Evolutionary conservation across 2,329 filamentous ascomycete species (phyloP), one percentile per base, ranked within the genome.

Genomic region (Aspergillus udagawae): DNA sequence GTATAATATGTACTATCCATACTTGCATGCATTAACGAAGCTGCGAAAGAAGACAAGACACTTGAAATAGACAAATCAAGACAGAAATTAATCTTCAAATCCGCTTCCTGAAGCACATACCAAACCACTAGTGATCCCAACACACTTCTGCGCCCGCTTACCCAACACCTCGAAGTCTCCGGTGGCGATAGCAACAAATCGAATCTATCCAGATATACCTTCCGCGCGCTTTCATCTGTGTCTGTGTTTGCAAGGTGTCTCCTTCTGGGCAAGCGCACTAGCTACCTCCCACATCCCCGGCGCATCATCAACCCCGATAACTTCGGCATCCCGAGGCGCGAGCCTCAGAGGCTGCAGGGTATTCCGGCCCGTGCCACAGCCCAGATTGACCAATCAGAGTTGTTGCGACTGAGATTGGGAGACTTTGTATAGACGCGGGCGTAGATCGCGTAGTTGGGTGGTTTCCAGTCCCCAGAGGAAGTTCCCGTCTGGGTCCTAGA

Each of bases 401-500:
- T 42, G 63, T 50, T 17, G 62, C 61, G 44, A 55, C 23, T 58
- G 49, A 32, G 42, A 38, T 10, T 49, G 49, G 12, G 28, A 25
- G 63, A 68, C 65, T 10, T 68, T 65, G 2, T 64, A 56, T 3
- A 85, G 63, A 48, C 67, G 60, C 0, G 82, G 80, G 0, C 88
- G 76, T 0, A 86, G 67, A 1, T 66, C 65, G 14, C 71, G 66
- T 63, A 88, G 78, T 65, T 86, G 81, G 14, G 80, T 61, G 42
- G 83, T 82, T 67, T 89, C 86, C 20, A 88, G 78, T 1, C 80
- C 79, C 73, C 88, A 86, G 1, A 89, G 77, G 68, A 88, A 85
- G 67, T 88, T 89, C 32, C 82, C 83, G 61, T 89, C 85, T 32
- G 77, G 82, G 70, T 89, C 86, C 73, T 88, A 89, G 47, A 85